phyloP scores from a whole-genome alignment of 2,329 filamentous ascomycete species.

The Penicillium aurantiogriseum region DNA sequence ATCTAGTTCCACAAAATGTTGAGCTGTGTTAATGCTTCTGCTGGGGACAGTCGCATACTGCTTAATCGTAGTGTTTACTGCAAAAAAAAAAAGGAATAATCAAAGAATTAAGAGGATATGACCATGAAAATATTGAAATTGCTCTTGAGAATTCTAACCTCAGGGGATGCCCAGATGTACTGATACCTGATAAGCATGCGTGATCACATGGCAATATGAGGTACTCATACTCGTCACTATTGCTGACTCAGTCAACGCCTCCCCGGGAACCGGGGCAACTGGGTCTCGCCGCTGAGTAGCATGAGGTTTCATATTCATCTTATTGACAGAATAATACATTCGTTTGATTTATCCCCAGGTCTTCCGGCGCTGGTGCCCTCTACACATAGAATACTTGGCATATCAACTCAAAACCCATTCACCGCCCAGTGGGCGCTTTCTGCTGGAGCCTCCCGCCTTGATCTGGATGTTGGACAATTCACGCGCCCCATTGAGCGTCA shows the following conservation, averaged over 20 bases:
- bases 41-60: background rate
- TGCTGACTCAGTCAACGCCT: slow-evolving; percentile 7
- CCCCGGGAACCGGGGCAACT: background rate
- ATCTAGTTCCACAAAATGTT: background rate
- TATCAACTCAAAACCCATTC: background rate
- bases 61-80: background rate
- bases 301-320: background rate
- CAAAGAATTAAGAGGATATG: background rate
- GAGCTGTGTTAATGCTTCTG: background rate
- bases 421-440: slow-evolving; percentile 6
- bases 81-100: background rate
- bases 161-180: background rate
- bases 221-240: background rate
- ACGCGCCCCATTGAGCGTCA: slow-evolving; percentile 18
- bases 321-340: background rate
- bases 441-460: slow-evolving; percentile 5
- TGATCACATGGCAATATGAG: background rate
- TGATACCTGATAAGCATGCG: background rate
- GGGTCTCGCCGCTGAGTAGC: background rate
- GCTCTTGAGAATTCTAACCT: background rate
- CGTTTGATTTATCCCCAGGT: background rate
- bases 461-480: slow-evolving; percentile 19
- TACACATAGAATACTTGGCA: background rate
- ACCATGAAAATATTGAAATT: background rate
- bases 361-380: background rate